phyloP scores from a whole-genome alignment of 768 basidiomycete species.

The Steccherinum ochraceum region DNA sequence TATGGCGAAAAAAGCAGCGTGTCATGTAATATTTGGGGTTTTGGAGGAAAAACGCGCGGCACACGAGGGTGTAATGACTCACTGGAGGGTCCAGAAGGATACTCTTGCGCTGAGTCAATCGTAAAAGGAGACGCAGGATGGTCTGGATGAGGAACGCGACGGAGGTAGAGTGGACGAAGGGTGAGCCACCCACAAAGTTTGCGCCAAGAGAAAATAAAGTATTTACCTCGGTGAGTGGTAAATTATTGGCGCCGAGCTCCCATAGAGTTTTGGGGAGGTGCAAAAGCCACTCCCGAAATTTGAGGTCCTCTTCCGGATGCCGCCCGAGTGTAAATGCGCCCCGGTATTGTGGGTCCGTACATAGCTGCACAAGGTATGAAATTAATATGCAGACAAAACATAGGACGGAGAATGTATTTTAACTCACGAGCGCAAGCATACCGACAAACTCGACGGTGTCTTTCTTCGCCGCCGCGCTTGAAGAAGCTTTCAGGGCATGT shows the following conservation, averaged over 20 bases:
- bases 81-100: background rate
- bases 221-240: constrained; percentile 52
- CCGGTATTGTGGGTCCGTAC: constrained; percentile 44
- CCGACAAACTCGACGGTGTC: constrained; percentile 72
- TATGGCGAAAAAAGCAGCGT: background rate
- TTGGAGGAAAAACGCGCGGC: background rate
- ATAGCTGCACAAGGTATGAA: constrained; percentile 39
- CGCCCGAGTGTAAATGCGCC: constrained; percentile 39
- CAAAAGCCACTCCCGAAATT: constrained; percentile 59
- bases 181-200: background rate
- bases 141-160: constrained; percentile 28
- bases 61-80: background rate
- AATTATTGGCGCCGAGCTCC: constrained; percentile 66
- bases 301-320: constrained; percentile 20
- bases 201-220: background rate
- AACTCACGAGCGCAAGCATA: constrained; percentile 59
- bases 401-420: background rate
- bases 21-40: background rate
- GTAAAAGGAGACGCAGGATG: constrained; percentile 54
- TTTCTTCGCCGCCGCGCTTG: constrained; percentile 59
- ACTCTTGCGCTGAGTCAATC: constrained; percentile 8
- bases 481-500: constrained; percentile 54
- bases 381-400: background rate
- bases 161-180: background rate
- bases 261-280: constrained; percentile 79